Evolutionary conservation across 2,329 filamentous ascomycete genomes (phyloP), one percentile per base, ranked within the genome.

Genomic region (Aspergillus piperis): DNA sequence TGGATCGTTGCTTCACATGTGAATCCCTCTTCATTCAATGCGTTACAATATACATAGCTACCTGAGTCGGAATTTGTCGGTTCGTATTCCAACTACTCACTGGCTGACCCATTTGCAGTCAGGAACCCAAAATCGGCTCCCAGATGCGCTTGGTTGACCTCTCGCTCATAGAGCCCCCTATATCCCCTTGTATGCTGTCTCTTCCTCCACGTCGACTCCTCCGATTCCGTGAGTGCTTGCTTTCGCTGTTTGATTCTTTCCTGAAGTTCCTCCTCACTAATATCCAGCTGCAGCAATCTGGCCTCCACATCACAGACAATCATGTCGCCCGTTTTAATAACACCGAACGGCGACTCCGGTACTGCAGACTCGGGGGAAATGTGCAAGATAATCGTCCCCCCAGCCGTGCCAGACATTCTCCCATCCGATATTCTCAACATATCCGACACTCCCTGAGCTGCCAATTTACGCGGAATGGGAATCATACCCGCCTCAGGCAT

Each of bases 401-500:
- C 83, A 2, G 83, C 82, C 3, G 82, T 85, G 0, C 83, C 82
- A 30, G 77, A 80, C 81, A 85, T 84, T n/a, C 83, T 72, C 1
- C 83, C 82, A 70, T 85, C 83, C 1, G 78, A 81, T 5, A 85
- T 66, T 1, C 83, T 73, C 32, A 84, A 65, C 82, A 85, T 84
- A 64, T 84, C 82, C 17, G 71, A 75, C 0, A 84, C 80, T 0
- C 82, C 82, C 57, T 76, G 68, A 1, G 68, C 68, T 7, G 73
- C 78, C 3, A 84, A 69, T 60, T 83, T 84, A 15, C 79, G 72
- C 0, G 81, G 81, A 15, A 83, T 80, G 0, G 81, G 81, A 36
- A 83, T 82, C n/a, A 83, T 68, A 0, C 81, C 81, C 1, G 81
- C 80, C 66, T 83, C 81, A 0, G 81, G 81, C 81, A 83, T 83